Evolutionary conservation across 805 yeast genomes (phyloP).

Genomic region (Kodamaea leandrae): DNA sequence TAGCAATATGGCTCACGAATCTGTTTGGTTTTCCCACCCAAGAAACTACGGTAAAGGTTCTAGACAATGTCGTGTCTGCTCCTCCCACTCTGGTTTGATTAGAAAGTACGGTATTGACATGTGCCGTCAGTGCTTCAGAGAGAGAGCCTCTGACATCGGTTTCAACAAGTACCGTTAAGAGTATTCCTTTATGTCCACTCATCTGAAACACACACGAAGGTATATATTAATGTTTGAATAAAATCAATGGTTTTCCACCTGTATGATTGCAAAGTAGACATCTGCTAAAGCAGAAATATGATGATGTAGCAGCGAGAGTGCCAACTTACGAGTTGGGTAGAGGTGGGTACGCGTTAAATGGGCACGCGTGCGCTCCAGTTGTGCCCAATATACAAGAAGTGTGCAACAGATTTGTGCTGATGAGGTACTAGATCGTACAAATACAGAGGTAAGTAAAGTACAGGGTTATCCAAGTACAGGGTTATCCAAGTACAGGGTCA

Average conservation of each 20-base stretch:
- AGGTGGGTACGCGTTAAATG: too few relatives aligned
- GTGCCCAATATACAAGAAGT: too few relatives aligned
- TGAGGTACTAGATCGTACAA: too few relatives aligned
- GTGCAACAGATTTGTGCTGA: too few relatives aligned
- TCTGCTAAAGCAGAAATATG: too few relatives aligned
- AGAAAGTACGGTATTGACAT: conserved; percentile 99
- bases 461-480: too few relatives aligned
- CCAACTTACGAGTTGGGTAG: too few relatives aligned
- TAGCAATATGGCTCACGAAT: conserved; percentile 98
- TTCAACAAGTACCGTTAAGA: conserved; percentile 97
- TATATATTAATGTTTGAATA: conserved; percentile 10
- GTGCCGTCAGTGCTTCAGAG: conserved; percentile 99
- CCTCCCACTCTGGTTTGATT: conserved; percentile 98
- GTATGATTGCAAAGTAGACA: conserved; percentile 1
- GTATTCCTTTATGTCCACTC: conserved; percentile 3
- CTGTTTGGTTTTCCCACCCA: conserved; percentile 99
- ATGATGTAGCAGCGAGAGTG: too few relatives aligned
- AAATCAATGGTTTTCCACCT: conserved; percentile 3
- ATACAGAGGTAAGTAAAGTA: too few relatives aligned
- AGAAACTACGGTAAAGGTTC: conserved; percentile 99
- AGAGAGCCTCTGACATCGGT: conserved; percentile 98
- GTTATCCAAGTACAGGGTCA: too few relatives aligned
- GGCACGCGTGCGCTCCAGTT: too few relatives aligned
- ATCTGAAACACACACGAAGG: conserved; percentile 8
- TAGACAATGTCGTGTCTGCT: conserved; percentile 99